Conservation (phyloP, 164 flowering plant species). For the Taxillus chinensis region DNA sequence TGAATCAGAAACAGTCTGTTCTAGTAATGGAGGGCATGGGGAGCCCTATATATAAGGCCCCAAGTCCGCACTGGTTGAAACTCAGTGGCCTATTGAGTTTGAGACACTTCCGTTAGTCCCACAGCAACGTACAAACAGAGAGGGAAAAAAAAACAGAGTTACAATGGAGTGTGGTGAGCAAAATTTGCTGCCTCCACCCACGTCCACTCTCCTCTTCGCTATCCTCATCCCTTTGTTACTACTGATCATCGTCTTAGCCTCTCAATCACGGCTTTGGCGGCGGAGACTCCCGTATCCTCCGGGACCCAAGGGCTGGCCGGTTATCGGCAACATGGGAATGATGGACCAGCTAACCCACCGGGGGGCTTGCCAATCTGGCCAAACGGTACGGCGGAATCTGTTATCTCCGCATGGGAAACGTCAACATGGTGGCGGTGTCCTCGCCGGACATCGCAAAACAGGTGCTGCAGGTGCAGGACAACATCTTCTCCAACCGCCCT, state of each 20-base stretch:
- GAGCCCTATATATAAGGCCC: too few relatives aligned
- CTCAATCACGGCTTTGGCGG: slow-evolving; percentile 13
- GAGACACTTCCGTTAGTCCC: background rate
- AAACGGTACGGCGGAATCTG: slow-evolving; percentile 57
- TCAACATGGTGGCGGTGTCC: slow-evolving; percentile 52
- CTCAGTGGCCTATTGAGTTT: background rate
- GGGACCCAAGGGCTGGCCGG: slow-evolving; percentile 59
- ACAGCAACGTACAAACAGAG: background rate
- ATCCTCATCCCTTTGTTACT: slow-evolving; percentile 24
- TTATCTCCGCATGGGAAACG: slow-evolving; percentile 48
- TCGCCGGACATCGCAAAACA: slow-evolving; percentile 58
- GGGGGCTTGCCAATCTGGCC: slow-evolving; percentile 63
- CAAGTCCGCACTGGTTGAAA: background rate
- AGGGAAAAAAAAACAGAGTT: background rate
- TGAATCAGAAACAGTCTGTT: too few relatives aligned
- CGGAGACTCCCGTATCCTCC: slow-evolving; percentile 54
- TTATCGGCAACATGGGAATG: slow-evolving; percentile 69
- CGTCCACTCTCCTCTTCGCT: slow-evolving; percentile 9
- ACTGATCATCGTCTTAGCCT: slow-evolving; percentile 12
- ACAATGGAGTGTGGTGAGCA: slow-evolving; percentile 16
- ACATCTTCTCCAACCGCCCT: slow-evolving; percentile 66
- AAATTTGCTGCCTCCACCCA: background rate
- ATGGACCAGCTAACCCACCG: slow-evolving; percentile 83
- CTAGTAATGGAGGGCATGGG: too few relatives aligned
- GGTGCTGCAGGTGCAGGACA: slow-evolving; percentile 69